phyloP scores from a whole-genome alignment of 768 basidiomycete species.

The Leucocoprinus sp. region DNA sequence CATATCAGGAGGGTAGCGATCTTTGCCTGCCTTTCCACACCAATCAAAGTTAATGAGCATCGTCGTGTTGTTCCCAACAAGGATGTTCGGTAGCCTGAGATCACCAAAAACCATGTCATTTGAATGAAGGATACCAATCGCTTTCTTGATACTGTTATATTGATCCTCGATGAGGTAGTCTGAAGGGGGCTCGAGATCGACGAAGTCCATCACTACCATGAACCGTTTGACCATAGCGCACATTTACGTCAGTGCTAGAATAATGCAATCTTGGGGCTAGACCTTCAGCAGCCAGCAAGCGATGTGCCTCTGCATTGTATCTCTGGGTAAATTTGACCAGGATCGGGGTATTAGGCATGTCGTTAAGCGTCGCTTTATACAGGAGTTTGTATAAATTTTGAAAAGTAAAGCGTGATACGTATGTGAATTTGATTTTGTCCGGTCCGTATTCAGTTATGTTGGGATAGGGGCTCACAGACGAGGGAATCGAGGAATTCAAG shows the following conservation, averaged over 20 bases:
- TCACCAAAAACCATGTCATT: constrained; percentile 9
- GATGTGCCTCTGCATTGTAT: constrained; percentile 5
- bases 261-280: background rate
- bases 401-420: background rate
- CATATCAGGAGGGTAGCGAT: background rate
- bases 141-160: background rate
- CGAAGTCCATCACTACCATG: constrained; percentile 1
- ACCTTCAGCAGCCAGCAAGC: background rate
- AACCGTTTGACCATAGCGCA: background rate
- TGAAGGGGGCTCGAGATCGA: background rate
- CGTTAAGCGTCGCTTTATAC: background rate
- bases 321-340: constrained; percentile 7
- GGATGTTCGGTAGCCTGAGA: constrained; percentile 10
- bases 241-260: background rate
- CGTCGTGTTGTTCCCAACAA: background rate
- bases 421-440: background rate
- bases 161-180: background rate
- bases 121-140: background rate
- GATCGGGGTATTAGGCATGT: background rate
- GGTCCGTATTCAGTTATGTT: background rate
- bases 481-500: too few species aligned
- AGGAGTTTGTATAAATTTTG: too few species aligned
- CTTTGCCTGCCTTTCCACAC: background rate
- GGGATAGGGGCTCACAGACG: background rate
- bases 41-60: constrained; percentile 12